Conservation (phyloP, 2,329 filamentous ascomycete genomes). For the Furcasterigmium sp. region DNA sequence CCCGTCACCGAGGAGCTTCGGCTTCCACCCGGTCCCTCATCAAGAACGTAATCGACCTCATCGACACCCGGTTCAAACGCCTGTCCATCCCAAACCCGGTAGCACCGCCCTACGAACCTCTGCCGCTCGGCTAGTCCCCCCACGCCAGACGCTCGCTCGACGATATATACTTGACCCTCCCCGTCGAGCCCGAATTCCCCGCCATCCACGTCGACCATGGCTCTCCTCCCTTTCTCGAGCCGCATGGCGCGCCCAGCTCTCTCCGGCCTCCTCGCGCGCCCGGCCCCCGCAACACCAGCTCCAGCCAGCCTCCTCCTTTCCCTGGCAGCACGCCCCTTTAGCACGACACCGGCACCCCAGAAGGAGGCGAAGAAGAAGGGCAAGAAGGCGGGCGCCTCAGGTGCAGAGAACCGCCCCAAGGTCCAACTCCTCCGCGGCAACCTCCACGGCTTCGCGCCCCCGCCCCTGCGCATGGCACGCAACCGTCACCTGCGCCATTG, state of each 20-base stretch:
- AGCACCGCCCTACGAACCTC: too few species aligned
- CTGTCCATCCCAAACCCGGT: too few species aligned
- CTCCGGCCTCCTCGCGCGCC: constrained; percentile 22
- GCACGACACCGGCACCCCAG: constrained; percentile 23
- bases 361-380: constrained; percentile 8
- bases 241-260: too few species aligned
- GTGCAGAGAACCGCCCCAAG: constrained; percentile 33
- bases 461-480: constrained; percentile 82
- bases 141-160: too few species aligned
- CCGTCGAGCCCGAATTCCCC: neutral
- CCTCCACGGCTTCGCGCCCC: constrained; percentile 46
- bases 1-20: too few species aligned
- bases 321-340: constrained; percentile 14
- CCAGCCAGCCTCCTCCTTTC: constrained; percentile 17
- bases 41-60: too few species aligned
- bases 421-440: constrained; percentile 40
- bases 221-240: too few species aligned
- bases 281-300: constrained; percentile 7
- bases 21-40: too few species aligned
- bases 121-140: too few species aligned
- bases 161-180: too few species aligned
- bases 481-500: constrained; percentile 88
- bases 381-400: constrained; percentile 19
- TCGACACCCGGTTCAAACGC: too few species aligned
- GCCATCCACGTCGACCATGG: constrained; percentile 2